Conservation (phyloP, 768 basidiomycete species). For the Lactifluus volemus region DNA sequence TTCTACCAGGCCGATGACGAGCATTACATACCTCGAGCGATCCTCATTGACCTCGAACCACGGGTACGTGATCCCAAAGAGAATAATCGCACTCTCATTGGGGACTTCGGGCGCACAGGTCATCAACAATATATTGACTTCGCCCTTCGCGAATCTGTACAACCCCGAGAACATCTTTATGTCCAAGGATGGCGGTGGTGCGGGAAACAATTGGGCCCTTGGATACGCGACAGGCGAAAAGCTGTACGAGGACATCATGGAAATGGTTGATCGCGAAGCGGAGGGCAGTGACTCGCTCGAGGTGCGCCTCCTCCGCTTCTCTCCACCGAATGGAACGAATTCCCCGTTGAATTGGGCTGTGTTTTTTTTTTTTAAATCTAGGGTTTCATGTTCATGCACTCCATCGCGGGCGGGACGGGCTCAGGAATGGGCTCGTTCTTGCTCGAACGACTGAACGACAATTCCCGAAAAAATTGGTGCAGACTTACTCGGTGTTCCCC, state of each 20-base stretch:
- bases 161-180: slow-evolving; percentile 98
- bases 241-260: slow-evolving; percentile 94
- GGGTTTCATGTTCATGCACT: slow-evolving; percentile 99
- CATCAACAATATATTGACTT: slow-evolving; percentile 88
- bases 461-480: slow-evolving; percentile 99
- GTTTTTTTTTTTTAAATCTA: slow-evolving; percentile 29
- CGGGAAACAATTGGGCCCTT: slow-evolving; percentile 98
- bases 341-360: too few relatives aligned
- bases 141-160: slow-evolving; percentile 84
- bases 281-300: slow-evolving; percentile 96
- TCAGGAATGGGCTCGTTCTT: slow-evolving; percentile 98
- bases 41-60: slow-evolving; percentile 93
- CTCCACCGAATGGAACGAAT: background rate
- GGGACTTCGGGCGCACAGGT: slow-evolving; percentile 44
- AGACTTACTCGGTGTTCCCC: slow-evolving; percentile 98
- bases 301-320: slow-evolving; percentile 36
- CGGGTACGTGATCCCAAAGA: slow-evolving; percentile 46
- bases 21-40: slow-evolving; percentile 95
- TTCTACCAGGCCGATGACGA: slow-evolving; percentile 99
- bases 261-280: slow-evolving; percentile 97
- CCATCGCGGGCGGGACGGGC: slow-evolving; percentile 97
- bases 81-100: background rate
- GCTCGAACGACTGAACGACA: slow-evolving; percentile 92
- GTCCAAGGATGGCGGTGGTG: slow-evolving; percentile 96
- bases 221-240: slow-evolving; percentile 86